Base-by-base conservation (phyloP, 331 rosid species). In the Phaseolus coccineus region DNA sequence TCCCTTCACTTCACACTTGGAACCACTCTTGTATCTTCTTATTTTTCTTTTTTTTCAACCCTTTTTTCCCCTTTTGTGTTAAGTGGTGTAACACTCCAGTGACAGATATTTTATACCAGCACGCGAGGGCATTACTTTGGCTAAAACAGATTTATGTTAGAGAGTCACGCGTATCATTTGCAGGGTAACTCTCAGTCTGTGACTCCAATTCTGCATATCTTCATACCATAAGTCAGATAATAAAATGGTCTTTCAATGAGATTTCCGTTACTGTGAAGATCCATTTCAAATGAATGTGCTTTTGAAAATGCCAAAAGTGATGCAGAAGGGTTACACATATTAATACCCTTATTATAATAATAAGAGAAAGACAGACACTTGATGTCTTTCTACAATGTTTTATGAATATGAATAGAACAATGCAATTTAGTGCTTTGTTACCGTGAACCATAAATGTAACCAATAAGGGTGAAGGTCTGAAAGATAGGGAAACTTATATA, bases 201-300 rank as follows among this genome's bases (percentile, higher is more conserved):
- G 55, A 79, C 71, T 59, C 30, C 55, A 44, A 57, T 69, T 24
- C 70, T 69, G 37, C 71, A 58, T 46, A 30, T 44, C 0, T 8
- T 42, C 13, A 42, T 42, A 42, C 9, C 47, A 42, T 24, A n/a
- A 68, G 28, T 69, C 70, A 55, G 27, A 25, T 52, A 14, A 66
- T 52, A 9, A 66, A 4, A 35, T 51, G 52, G 48, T 16, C 28
- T 52, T 50, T 25, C 16, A 69, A 68, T 58, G 22, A 35, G 7
- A 6, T 6, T 62, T 62, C 22, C 31, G 44, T 15, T 62, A 31
- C 7, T 64, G 30, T 73, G 47, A 22, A 80, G 81, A 84, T 48
- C 8, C 12, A 53, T 87, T 89, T 77, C 81, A 77, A 59, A 78
- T 77, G 90, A 93, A 87, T 85, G 86, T 90, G 88, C 83, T 53